Conservation (phyloP, 768 basidiomycete species). For the Lentinus tigrinus region DNA sequence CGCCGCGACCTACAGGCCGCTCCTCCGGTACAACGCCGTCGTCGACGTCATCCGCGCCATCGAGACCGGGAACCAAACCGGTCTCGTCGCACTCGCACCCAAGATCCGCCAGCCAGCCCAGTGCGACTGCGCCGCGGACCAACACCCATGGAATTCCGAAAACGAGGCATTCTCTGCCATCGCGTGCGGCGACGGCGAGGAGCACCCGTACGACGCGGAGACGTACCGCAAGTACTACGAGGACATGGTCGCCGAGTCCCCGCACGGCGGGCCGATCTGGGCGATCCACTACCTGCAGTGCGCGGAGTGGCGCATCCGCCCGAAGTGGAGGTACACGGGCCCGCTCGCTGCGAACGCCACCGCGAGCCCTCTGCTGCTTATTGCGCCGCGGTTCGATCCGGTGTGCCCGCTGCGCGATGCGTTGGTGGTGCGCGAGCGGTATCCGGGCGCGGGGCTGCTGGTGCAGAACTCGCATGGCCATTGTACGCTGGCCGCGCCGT, state of each 20-base stretch:
- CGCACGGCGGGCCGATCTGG: constrained; percentile 15
- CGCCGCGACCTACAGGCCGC: constrained; percentile 8
- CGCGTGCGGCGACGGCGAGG: constrained; percentile 18
- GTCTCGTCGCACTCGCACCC: constrained; percentile 9
- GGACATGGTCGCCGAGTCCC: neutral
- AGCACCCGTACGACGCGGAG: constrained; percentile 6
- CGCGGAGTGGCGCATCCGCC: constrained; percentile 19
- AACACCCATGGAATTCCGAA: constrained; percentile 1
- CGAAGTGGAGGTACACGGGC: constrained; percentile 19
- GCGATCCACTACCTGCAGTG: constrained; percentile 15
- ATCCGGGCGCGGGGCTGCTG: constrained; percentile 16
- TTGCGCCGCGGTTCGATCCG: constrained; percentile 20
- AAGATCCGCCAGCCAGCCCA: constrained; percentile 5
- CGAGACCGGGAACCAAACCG: constrained; percentile 11
- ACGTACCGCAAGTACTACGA: constrained; percentile 10
- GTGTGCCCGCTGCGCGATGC: constrained; percentile 21
- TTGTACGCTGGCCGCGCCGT: constrained; percentile 18
- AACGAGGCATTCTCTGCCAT: constrained; percentile 13
- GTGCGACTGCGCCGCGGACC: constrained; percentile 17
- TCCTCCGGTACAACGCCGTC: neutral
- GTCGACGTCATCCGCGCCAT: constrained; percentile 13
- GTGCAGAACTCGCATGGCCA: constrained; percentile 22
- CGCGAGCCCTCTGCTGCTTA: constrained; percentile 17
- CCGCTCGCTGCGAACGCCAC: constrained; percentile 17
- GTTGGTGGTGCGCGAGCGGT: constrained; percentile 14